Percentiles rank a stretch among this genome's conserved stretches.
phyloP scores from a whole-genome alignment of 176 grass and related monocot genomes.

The Luzula sylvatica region DNA sequence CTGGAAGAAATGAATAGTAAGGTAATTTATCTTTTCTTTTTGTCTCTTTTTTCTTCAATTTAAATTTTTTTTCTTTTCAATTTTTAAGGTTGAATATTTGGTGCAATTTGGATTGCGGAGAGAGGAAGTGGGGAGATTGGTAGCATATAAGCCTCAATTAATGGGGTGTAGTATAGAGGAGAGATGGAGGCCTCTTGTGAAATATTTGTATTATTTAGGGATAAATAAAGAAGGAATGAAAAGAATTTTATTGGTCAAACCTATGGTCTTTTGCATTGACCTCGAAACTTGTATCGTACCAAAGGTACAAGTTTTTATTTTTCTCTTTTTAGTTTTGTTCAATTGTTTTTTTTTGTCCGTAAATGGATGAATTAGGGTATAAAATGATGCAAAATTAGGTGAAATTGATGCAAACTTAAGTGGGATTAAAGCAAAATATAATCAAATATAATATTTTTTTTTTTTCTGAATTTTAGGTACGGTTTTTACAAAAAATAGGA shows the following conservation, averaged over 20 bases:
- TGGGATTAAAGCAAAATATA: not conserved
- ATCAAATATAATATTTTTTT: no score
- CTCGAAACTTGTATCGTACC: constrained; percentile 80
- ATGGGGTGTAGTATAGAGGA: constrained; percentile 94
- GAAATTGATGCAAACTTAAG: not conserved
- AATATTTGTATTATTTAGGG: constrained; percentile 77
- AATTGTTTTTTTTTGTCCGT: not conserved
- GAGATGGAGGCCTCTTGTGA: constrained; percentile 86
- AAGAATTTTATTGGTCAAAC: constrained; percentile 67
- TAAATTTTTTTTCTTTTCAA: constrained; percentile 1
- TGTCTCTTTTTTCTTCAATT: constrained; percentile 7
- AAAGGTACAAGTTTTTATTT: constrained; percentile 40
- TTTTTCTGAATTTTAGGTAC: no score
- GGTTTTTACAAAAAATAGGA: constrained; percentile 80
- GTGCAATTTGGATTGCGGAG: constrained; percentile 63
- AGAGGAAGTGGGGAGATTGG: constrained; percentile 51
- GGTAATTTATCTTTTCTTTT: constrained; percentile 47
- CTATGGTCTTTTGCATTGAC: constrained; percentile 90
- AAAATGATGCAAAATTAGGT: not conserved
- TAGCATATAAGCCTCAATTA: constrained; percentile 86
- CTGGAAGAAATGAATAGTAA: constrained; percentile 93
- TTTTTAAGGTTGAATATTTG: constrained; percentile 62
- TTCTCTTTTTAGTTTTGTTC: constrained; percentile 4
- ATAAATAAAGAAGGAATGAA: constrained; percentile 80
- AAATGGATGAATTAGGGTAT: not conserved